phyloP scores from a whole-genome alignment of 2,329 filamentous ascomycete genomes.

The Alternaria arborescens region DNA sequence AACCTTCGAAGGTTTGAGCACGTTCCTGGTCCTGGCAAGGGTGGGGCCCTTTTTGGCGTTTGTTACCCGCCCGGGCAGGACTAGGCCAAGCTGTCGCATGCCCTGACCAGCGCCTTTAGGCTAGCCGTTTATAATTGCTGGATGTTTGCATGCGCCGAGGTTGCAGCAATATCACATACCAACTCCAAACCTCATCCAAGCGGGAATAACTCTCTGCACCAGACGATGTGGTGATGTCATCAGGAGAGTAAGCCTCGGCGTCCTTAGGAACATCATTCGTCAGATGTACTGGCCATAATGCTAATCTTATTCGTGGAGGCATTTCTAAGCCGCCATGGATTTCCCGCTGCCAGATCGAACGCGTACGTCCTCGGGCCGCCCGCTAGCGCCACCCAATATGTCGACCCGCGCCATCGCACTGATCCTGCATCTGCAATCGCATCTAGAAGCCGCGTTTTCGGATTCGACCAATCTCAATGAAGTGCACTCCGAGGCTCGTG shows the following conservation, averaged over 20 bases:
- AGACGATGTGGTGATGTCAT: neutral
- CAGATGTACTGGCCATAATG: neutral
- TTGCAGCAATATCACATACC: neutral
- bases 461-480: neutral
- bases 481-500: neutral
- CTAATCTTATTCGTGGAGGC: neutral
- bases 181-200: neutral
- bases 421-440: neutral
- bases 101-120: neutral
- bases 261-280: neutral
- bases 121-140: neutral
- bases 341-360: neutral
- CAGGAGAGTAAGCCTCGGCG: neutral
- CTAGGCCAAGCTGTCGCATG: neutral
- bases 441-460: neutral
- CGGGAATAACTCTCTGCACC: neutral
- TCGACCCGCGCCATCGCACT: neutral
- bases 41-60: neutral
- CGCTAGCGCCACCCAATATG: neutral
- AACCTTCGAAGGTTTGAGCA: neutral
- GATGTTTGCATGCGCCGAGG: neutral
- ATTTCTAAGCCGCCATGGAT: neutral
- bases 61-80: neutral
- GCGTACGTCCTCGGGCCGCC: neutral
- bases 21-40: neutral